Evolutionary conservation across 1,139 yeast genomes (phyloP).

Genomic region (Blastobotrys arbuscula): DNA sequence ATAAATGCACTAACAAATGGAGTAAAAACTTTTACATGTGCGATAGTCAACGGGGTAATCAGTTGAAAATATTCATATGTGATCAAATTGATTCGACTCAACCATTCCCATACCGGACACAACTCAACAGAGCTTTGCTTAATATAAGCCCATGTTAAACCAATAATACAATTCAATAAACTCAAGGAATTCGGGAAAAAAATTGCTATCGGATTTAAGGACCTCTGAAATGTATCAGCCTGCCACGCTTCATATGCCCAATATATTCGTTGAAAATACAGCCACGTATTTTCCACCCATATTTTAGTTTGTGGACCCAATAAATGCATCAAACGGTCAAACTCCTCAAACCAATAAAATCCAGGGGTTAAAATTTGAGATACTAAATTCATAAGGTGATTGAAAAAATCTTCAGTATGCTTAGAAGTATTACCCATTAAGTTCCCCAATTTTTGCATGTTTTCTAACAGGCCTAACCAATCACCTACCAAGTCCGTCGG

Average conservation of each 20-base stretch:
- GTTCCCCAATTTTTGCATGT: not conserved
- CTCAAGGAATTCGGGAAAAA: not conserved
- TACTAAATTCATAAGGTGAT: not conserved
- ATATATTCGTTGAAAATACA: not conserved
- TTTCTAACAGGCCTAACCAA: not conserved
- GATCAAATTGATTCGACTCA: not conserved
- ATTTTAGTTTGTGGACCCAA: not conserved
- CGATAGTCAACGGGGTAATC: not conserved
- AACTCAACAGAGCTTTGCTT: not conserved
- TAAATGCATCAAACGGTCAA: not conserved
- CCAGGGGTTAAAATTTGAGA: not conserved
- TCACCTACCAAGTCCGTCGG: not conserved
- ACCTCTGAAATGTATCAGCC: not conserved
- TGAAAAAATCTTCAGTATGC: not conserved
- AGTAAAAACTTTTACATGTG: not conserved
- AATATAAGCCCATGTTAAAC: not conserved
- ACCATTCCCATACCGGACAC: not conserved
- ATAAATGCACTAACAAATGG: conserved; percentile 1
- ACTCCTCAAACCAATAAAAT: not conserved
- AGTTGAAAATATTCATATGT: not conserved
- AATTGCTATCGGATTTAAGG: not conserved
- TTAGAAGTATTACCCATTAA: not conserved
- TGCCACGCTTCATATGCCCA: not conserved
- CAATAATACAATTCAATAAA: not conserved
- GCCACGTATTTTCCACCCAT: not conserved